Base-by-base conservation (phyloP, 1,284 basidiomycete genomes). In the Kwoniella shivajii region DNA sequence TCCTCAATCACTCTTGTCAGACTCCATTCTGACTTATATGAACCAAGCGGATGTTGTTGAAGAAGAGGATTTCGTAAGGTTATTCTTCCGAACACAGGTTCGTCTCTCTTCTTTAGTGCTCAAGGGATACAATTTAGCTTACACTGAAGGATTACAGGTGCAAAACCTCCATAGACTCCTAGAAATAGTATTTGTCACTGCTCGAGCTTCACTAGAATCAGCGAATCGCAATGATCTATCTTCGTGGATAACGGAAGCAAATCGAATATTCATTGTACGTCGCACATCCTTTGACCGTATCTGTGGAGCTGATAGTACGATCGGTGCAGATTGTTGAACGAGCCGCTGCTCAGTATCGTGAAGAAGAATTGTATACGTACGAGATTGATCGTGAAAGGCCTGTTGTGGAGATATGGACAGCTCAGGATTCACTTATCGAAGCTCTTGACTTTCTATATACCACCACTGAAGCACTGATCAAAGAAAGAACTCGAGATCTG, bases 391-490 rank as follows among this genome's bases (percentile, higher is more conserved):
- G 68, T 0, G 56, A 65, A 13, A 79, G 83, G 31, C 86, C 86
- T 0, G 53, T 65, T 0, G 85, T 87, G 80, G 85, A 88, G 63
- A 85, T 90, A 1, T 99, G 95, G 95, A 91, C 92, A 2, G 91
- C 76, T 86, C 71, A 82, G 82, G 63, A 80, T 84, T 6, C 75
- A 0, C 76, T 90, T 43, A 84, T 96, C 53, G 86, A 90, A 46
- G 81, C 86, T 24, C 78, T 91, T 3, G 82, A 88, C 41, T 82
- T 83, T 43, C 82, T 94, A 20, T 94, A 93, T 69, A 83, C 86
- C 50, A 75, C 83, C 1, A 90, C 89, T 0, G 84, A 79, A 41
- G 65, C 70, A 4, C 61, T 81, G n/a, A 75, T 84, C 29, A 69
- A 74, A 31, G 79, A 83, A 34, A 75, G 81, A 11, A 78, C 75